These are phyloP conservation scores for Auricularia sp. DNA, from an alignment of 768 basidiomycete genomes.

Conservation along the genomic window DNA sequence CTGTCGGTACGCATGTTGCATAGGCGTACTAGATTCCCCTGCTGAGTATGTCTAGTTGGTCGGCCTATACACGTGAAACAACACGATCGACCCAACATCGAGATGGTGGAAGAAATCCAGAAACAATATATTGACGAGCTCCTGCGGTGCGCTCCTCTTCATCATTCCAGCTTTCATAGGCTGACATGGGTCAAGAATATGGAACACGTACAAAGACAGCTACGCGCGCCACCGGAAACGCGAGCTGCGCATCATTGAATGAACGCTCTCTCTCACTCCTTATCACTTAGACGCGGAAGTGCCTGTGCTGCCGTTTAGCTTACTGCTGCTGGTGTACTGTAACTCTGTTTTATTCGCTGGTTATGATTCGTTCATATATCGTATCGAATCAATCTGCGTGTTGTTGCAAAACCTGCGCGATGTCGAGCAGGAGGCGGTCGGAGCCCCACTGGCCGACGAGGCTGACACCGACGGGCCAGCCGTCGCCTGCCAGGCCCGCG, in stretches of 20 bases:
- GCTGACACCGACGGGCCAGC: conserved; percentile 80
- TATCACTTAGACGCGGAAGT: too few species aligned
- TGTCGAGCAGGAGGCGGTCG: conserved; percentile 47
- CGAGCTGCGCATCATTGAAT: conserved; percentile 74
- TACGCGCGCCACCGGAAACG: conserved; percentile 76
- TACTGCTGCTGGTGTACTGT: too few species aligned
- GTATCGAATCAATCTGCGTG: too few species aligned
- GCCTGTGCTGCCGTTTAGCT: too few species aligned
- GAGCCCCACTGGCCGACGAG: conserved; percentile 84
- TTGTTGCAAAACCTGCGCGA: conserved; percentile 30
- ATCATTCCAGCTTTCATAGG: neutral
- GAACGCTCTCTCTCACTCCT: too few species aligned
- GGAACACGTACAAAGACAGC: conserved; percentile 91
- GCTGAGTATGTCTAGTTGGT: conserved; percentile 41
- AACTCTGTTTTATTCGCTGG: too few species aligned
- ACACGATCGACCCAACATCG: conserved; percentile 70
- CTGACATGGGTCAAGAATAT: conserved; percentile 50
- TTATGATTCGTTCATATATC: too few species aligned
- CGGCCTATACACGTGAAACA: conserved; percentile 74
- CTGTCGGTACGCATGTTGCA: conserved; percentile 35
- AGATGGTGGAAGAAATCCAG: conserved; percentile 73
- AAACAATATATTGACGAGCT: conserved; percentile 86
- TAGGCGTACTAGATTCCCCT: too few species aligned
- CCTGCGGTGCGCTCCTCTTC: conserved; percentile 48
- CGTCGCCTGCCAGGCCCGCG: conserved; percentile 33